Conservation (phyloP, 1,284 basidiomycete species). For the Microbotryum saponariae region DNA sequence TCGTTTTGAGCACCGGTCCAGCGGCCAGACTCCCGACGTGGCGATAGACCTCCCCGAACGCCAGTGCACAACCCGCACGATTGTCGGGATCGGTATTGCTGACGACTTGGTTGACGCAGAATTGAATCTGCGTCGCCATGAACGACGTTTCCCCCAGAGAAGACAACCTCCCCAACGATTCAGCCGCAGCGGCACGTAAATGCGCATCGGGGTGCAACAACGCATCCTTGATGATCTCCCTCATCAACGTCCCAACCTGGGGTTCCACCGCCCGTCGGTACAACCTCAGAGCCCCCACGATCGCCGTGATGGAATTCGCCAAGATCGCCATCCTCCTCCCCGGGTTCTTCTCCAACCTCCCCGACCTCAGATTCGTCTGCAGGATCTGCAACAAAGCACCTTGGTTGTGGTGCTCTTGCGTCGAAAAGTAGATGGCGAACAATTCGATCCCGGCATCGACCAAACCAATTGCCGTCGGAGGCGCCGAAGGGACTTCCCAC, state of each 20-base stretch:
- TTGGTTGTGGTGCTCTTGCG: constrained; percentile 65
- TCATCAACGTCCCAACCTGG: constrained; percentile 29
- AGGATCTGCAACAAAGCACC: constrained; percentile 60
- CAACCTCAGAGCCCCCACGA: constrained; percentile 62
- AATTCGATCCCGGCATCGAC: constrained; percentile 84
- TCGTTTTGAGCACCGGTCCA: constrained; percentile 88
- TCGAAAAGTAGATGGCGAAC: constrained; percentile 65
- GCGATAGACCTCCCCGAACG: constrained; percentile 88
- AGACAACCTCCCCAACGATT: constrained; percentile 80
- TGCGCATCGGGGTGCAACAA: constrained; percentile 72
- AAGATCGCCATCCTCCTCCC: constrained; percentile 81
- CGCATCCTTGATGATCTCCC: constrained; percentile 53
- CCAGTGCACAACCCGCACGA: constrained; percentile 85
- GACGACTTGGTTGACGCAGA: constrained; percentile 90
- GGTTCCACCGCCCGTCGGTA: constrained; percentile 9
- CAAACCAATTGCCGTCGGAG: constrained; percentile 71
- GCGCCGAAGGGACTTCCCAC: constrained; percentile 31
- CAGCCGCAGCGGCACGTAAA: constrained; percentile 73
- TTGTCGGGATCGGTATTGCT: constrained; percentile 88
- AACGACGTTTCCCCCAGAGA: constrained; percentile 77
- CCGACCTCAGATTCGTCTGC: constrained; percentile 53
- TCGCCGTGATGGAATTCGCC: constrained; percentile 72
- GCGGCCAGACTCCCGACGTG: constrained; percentile 89
- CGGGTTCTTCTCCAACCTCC: constrained; percentile 77
- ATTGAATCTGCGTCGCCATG: constrained; percentile 80